phyloP scores from a whole-genome alignment of 2,329 filamentous ascomycete genomes.

The Zymoseptoria crescenta region DNA sequence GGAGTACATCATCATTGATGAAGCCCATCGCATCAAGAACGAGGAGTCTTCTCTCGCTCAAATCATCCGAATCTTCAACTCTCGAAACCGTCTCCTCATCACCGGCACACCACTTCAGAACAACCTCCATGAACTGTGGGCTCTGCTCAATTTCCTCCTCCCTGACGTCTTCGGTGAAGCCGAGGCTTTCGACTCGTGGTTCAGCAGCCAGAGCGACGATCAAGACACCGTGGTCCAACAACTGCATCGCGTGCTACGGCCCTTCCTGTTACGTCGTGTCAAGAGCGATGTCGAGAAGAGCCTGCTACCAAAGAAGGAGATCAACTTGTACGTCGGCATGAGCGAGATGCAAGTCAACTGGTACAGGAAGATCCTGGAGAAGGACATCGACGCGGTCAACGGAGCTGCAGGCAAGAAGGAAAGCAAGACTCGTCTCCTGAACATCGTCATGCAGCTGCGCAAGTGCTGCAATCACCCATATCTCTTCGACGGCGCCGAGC shows the following conservation, averaged over 20 bases:
- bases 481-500: slow-evolving; percentile 93
- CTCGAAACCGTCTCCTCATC: slow-evolving; percentile 87
- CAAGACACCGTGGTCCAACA: slow-evolving; percentile 96
- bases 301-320: slow-evolving; percentile 89
- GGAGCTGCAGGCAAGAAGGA: slow-evolving; percentile 93
- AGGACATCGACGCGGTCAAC: slow-evolving; percentile 98
- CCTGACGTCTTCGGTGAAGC: slow-evolving; percentile 96
- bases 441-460: slow-evolving; percentile 98
- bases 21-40: slow-evolving; percentile 98
- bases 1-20: slow-evolving; percentile 99
- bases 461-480: slow-evolving; percentile 99
- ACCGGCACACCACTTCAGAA: slow-evolving; percentile 96
- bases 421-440: slow-evolving; percentile 91
- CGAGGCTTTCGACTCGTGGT: slow-evolving; percentile 97
- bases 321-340: slow-evolving; percentile 97
- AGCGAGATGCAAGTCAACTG: slow-evolving; percentile 98
- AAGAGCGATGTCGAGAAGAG: slow-evolving; percentile 99
- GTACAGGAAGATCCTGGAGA: slow-evolving; percentile 98
- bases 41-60: slow-evolving; percentile 95
- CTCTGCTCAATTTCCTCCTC: slow-evolving; percentile 91
- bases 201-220: slow-evolving; percentile 80
- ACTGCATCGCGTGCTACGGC: slow-evolving; percentile 82
- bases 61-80: slow-evolving; percentile 93
- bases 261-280: slow-evolving; percentile 89
- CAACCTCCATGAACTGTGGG: slow-evolving; percentile 97